These are phyloP conservation scores for Fusarium concolor DNA, from an alignment of 2,329 filamentous ascomycete genomes.

Conservation along the genomic window DNA sequence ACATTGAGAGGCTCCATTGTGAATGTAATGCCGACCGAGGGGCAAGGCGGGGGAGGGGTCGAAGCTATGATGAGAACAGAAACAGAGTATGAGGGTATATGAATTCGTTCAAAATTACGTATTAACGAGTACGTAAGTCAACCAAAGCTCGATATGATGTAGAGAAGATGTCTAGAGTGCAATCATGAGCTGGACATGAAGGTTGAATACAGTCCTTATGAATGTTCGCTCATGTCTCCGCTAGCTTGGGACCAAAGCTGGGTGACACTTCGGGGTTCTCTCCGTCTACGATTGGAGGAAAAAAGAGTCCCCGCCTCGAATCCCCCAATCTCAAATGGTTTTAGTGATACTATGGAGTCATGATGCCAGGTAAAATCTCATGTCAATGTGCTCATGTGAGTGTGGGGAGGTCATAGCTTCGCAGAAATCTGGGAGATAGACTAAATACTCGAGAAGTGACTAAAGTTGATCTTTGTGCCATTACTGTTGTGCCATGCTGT, in stretches of 20 bases:
- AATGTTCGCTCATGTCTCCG: slow-evolving; percentile 43
- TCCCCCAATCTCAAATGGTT: slow-evolving; percentile 40
- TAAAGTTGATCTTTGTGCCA: not conserved
- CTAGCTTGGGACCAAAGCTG: slow-evolving; percentile 20
- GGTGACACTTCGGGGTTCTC: slow-evolving; percentile 40
- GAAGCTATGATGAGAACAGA: slow-evolving; percentile 38
- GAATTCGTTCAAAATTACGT: not conserved
- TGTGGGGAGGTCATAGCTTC: slow-evolving; percentile 23
- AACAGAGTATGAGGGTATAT: slow-evolving; percentile 15
- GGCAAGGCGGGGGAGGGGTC: slow-evolving; percentile 36
- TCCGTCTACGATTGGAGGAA: slow-evolving; percentile 48
- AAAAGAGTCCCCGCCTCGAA: slow-evolving; percentile 26
- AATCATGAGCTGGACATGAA: slow-evolving; percentile 23
- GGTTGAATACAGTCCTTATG: slow-evolving; percentile 34
- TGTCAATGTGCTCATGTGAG: slow-evolving; percentile 31
- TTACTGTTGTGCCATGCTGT: not conserved
- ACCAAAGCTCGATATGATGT: not conserved
- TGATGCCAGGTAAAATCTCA: slow-evolving; percentile 33
- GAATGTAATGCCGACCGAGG: slow-evolving; percentile 29
- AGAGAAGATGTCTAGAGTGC: slow-evolving; percentile 1
- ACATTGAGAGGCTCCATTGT: slow-evolving; percentile 72
- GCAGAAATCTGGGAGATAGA: slow-evolving; percentile 11
- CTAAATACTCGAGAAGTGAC: not conserved
- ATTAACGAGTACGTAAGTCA: not conserved
- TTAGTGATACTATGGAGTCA: slow-evolving; percentile 31